Conservation (phyloP, 2,329 filamentous ascomycete genomes). For the Gaeumannomyces tritici region DNA sequence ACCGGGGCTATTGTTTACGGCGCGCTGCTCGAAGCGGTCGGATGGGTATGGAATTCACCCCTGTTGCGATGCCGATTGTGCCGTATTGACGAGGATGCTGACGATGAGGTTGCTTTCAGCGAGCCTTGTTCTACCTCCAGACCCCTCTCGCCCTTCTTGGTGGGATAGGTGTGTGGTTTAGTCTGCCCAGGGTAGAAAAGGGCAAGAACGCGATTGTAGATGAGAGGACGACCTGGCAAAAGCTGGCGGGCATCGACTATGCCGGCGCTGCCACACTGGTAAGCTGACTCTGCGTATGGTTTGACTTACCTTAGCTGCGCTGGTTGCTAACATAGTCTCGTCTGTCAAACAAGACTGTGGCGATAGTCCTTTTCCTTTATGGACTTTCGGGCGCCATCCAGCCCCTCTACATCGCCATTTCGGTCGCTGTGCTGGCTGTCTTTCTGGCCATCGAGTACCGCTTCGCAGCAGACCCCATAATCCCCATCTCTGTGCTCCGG, state of each 20-base stretch:
- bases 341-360: slow-evolving; percentile 34
- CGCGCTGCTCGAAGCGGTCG: slow-evolving; percentile 31
- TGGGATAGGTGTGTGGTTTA: slow-evolving; percentile 53
- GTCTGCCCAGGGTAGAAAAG: slow-evolving; percentile 46
- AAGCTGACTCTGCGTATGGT: slow-evolving; percentile 14
- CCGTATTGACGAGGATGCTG: not conserved
- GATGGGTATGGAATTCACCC: slow-evolving; percentile 51
- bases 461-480: slow-evolving; percentile 59
- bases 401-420: slow-evolving; percentile 48
- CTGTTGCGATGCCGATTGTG: not conserved
- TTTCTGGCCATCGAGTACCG: slow-evolving; percentile 56
- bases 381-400: slow-evolving; percentile 52
- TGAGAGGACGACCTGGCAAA: slow-evolving; percentile 30
- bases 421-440: slow-evolving; percentile 36
- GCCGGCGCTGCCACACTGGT: slow-evolving; percentile 59
- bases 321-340: not conserved
- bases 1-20: slow-evolving; percentile 21
- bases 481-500: slow-evolving; percentile 60
- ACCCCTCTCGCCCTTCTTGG: slow-evolving; percentile 52
- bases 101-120: slow-evolving; percentile 28
- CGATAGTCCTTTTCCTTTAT: slow-evolving; percentile 64
- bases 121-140: slow-evolving; percentile 65
- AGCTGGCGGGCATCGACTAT: slow-evolving; percentile 64
- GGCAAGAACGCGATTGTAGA: slow-evolving; percentile 13
- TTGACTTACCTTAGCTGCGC: slow-evolving; percentile 8